Evolutionary conservation across 139 green algal species (phyloP).

Genomic region (Chlamydomonas sp.): DNA sequence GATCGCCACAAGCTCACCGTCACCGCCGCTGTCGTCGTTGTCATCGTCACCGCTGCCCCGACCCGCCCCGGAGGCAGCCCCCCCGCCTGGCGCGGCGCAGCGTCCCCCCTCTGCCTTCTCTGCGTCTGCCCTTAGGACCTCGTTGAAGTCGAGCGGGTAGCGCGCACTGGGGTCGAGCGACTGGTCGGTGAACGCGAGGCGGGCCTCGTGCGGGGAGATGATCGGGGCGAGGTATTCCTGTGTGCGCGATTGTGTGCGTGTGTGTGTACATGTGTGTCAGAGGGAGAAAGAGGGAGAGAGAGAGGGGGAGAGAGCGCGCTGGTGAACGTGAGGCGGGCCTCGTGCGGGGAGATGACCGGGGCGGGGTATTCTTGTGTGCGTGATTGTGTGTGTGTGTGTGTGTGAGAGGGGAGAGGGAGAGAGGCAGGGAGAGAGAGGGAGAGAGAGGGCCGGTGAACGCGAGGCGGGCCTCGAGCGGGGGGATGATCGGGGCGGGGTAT

Average conservation of each 20-base stretch:
- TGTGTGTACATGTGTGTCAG: too few relatives aligned
- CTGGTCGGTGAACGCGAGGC: constrained; percentile 47
- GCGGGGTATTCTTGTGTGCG: constrained; percentile 86
- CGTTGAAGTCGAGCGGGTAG: constrained; percentile 5
- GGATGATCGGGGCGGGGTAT: constrained; percentile 86
- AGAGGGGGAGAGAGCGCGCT: too few relatives aligned
- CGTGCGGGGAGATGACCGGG: constrained; percentile 84
- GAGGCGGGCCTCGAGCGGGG: constrained; percentile 75
- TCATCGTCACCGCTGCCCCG: not conserved
- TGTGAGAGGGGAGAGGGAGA: too few relatives aligned
- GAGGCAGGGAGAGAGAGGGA: too few relatives aligned
- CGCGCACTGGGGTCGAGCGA: not conserved
- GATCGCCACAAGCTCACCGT: constrained; percentile 11
- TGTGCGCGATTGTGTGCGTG: too few relatives aligned
- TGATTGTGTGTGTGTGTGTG: too few relatives aligned
- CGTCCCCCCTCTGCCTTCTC: not conserved
- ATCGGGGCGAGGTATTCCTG: constrained; percentile 86
- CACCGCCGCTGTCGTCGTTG: not conserved
- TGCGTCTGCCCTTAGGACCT: constrained; percentile 5
- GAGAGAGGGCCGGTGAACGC: too few relatives aligned
- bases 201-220: constrained; percentile 85
- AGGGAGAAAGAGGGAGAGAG: too few relatives aligned
- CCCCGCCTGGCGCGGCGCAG: not conserved
- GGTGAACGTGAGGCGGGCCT: constrained; percentile 68
- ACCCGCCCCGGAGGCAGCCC: not conserved